Base-by-base conservation (phyloP, 2,329 filamentous ascomycete species). In the Alternaria angustiovoidea region DNA sequence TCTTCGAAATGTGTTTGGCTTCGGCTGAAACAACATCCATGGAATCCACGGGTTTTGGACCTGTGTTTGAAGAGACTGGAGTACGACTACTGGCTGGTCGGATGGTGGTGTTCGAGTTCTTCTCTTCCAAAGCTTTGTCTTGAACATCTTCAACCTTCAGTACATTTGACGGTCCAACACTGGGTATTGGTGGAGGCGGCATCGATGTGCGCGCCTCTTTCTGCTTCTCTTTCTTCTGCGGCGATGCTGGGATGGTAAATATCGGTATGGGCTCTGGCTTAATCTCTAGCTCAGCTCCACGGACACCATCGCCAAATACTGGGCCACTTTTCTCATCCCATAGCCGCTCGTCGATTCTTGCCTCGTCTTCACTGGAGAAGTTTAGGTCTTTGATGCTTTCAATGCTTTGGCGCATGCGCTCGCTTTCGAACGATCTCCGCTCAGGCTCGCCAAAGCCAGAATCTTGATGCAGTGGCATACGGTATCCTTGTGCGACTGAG, bases 391-490 rank as follows among this genome's bases (percentile, higher is more conserved):
- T 56, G 54, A 71, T 66, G 24, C 63, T 70, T 16, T 68, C 61
- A 30, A 76, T 54, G 28, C 69, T 72, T 30, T 67, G 64, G 8
- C 72, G 63, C 43, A 75, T 71, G 2, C 63, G 55, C 48, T 75
- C 73, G 42, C 54, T 69, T 16, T 76, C 72, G 28, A 63, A 69
- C 6, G 65, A 66, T 5, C 63, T 43, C 5, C 64, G 63, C 28
- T 67, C 59, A 12, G 61, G 44, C 18, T 72, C 67, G 16, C 61
- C 69, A 52, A 79, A 76, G 0, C 76, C 76, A 11, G 76, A 78
- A 48, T 79, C 76, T 54, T 79, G 72, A 54, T 78, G 76, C 5
- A 74, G 51, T 12, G 76, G 76, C 28, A 69, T 65, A 28, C 67
- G 62, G 48, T 76, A 72, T 32, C 64, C 56, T 52, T 67, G 64